A percentile compares a stretch with the other conserved stretches of the same genome.
Conservation (phyloP, 305 asterid genomes). For the Ilex paraguariensis region DNA sequence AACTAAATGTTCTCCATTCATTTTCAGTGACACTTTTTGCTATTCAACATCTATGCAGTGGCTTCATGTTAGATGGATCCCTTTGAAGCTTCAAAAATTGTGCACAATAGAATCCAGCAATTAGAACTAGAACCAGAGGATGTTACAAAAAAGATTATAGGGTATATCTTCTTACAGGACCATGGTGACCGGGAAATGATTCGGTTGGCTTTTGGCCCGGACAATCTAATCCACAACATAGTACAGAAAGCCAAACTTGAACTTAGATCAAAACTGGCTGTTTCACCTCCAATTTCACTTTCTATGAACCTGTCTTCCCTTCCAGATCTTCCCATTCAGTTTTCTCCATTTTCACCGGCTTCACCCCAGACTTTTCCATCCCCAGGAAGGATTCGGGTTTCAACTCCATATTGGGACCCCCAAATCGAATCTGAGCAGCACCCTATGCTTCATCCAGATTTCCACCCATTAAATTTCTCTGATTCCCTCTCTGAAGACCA, state of each 20-base stretch:
- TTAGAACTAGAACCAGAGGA: constrained; percentile 69
- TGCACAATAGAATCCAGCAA: constrained; percentile 38
- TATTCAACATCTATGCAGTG: neutral
- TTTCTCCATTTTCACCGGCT: constrained; percentile 28
- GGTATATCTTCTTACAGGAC: constrained; percentile 49
- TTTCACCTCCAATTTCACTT: constrained; percentile 63
- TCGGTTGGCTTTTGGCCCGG: constrained; percentile 78
- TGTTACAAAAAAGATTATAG: constrained; percentile 59
- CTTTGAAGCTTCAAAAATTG: constrained; percentile 36
- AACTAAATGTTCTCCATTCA: neutral
- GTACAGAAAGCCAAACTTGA: constrained; percentile 41
- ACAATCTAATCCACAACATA: constrained; percentile 43
- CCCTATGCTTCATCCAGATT: constrained; percentile 22
- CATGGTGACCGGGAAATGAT: constrained; percentile 72
- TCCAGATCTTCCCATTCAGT: constrained; percentile 37
- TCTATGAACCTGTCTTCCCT: constrained; percentile 28
- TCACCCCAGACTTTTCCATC: constrained; percentile 31
- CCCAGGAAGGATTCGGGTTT: constrained; percentile 22
- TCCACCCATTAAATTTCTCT: constrained; percentile 23
- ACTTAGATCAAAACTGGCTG: constrained; percentile 20
- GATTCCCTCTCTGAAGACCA: constrained; percentile 28
- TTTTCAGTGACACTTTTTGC: neutral
- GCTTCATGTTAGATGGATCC: neutral
- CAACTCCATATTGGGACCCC: constrained; percentile 38
- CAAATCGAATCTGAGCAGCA: constrained; percentile 28